Percentiles rank a stretch among this genome's conserved stretches.
Conservation (phyloP, 768 basidiomycete genomes). For the Suillus subalutaceus region DNA sequence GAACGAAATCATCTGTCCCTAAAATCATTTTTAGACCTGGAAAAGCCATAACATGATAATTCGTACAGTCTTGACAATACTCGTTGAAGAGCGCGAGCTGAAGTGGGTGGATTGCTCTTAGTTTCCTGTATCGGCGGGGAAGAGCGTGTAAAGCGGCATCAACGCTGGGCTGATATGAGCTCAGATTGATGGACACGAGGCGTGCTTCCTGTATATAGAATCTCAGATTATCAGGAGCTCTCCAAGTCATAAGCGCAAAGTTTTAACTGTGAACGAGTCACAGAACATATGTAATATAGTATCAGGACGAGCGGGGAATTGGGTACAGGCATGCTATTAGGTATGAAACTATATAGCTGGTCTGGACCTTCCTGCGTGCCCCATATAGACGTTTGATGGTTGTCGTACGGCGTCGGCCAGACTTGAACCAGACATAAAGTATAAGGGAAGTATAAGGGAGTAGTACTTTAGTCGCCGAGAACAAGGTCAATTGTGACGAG, state of each 20-base stretch:
- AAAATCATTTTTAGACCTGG: conserved; percentile 11
- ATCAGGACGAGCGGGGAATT: background rate
- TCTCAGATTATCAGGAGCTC: conserved; percentile 47
- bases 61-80: background rate
- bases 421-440: background rate
- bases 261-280: conserved; percentile 2
- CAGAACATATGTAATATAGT: background rate
- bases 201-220: conserved; percentile 49
- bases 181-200: conserved; percentile 46
- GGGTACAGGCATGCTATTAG: background rate
- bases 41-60: conserved; percentile 3
- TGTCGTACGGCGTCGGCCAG: too few species aligned
- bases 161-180: conserved; percentile 37
- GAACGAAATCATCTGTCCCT: conserved; percentile 46
- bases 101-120: conserved; percentile 51
- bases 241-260: conserved; percentile 24
- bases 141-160: conserved; percentile 37
- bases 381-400: background rate
- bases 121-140: conserved; percentile 51
- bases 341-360: conserved; percentile 2
- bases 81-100: conserved; percentile 31
- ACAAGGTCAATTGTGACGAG: background rate
- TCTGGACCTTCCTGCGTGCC: background rate
- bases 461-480: background rate
- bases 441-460: background rate